Base-by-base conservation (phyloP, 2,329 filamentous ascomycete genomes). In the Fusarium brevicatenulatum region DNA sequence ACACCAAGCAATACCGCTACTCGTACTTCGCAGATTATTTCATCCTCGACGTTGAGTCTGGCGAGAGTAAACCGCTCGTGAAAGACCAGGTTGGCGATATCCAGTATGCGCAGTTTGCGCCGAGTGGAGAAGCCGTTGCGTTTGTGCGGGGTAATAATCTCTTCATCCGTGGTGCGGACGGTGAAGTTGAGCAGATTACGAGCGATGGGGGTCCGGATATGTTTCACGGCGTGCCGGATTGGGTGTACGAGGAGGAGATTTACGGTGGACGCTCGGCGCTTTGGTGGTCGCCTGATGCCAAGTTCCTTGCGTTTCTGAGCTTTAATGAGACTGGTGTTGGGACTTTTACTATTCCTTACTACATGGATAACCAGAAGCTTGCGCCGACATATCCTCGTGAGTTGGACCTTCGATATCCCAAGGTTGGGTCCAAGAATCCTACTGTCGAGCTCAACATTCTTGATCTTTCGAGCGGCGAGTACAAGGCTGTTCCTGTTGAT, bases 201-300 rank as follows among this genome's bases (percentile, higher is more conserved):
- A 80, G 81, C 0, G 86, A 91, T 71, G 90, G 90, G 16, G 85
- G 89, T 0, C 87, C 88, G 0, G 88, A 91, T 77, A 81, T 87
- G 73, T 93, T 92, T 81, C 88, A 91, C 66, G 90, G 85, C 9
- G 86, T 91, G 2, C 90, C 90, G 0, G 90, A 92, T 75, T 92
- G 95, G 95, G 95, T 98, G 0, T 97, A 97, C 76, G 93, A 96
- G 79, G 85, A 87, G 66, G 82, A 84, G 63, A 80, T 84, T 7
- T 93, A 97, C 70, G 82, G 85, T 9, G 90, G 88, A 4, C 92
- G 93, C 73, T 94, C 89, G 67, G 94, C 93, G 4, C 94, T 95
- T 2, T 98, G 95, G 95, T 98, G 95, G 93, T 95, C 94, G 21
- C 89, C 91, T 30, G 94, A 96, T 80, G 95, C 94, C 43, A 91